A percentile compares a stretch with the other conserved stretches of the same genome.
Conservation (phyloP, 352 stramenopile genomes). For the Pythium utonaiense region DNA sequence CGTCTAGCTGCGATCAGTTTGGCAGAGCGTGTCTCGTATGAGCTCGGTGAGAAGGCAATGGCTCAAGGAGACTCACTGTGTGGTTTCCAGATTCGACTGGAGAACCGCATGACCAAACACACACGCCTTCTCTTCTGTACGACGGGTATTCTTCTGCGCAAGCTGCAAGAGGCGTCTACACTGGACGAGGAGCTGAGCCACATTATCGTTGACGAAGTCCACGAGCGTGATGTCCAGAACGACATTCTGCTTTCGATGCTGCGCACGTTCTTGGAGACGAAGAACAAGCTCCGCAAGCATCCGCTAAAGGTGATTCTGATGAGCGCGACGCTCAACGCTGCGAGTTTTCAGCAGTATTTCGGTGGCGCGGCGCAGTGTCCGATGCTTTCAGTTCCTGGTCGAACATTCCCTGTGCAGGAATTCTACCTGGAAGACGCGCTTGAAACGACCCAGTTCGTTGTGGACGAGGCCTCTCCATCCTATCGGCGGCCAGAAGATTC, state of each 20-base stretch:
- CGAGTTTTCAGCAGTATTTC: conserved; percentile 96
- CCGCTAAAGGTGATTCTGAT: conserved; percentile 96
- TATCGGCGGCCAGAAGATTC: conserved; percentile 31
- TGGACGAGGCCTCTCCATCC: conserved; percentile 66
- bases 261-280: conserved; percentile 66
- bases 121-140: conserved; percentile 95
- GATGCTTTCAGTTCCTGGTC: conserved; percentile 89
- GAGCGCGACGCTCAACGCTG: conserved; percentile 95
- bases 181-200: conserved; percentile 90
- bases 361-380: conserved; percentile 73
- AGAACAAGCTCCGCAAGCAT: conserved; percentile 34
- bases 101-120: conserved; percentile 77
- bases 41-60: conserved; percentile 83
- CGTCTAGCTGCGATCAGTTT: conserved; percentile 95
- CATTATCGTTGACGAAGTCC: conserved; percentile 98
- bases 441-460: conserved; percentile 79
- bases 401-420: conserved; percentile 95
- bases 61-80: conserved; percentile 56
- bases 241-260: conserved; percentile 92
- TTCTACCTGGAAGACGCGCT: conserved; percentile 95
- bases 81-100: conserved; percentile 93
- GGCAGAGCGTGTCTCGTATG: conserved; percentile 90
- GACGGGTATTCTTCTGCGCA: conserved; percentile 92
- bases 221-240: conserved; percentile 93
- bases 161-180: conserved; percentile 81